These are phyloP conservation scores for Yamadazyma ubonensis DNA, from an alignment of 805 yeast species.

Conservation along the genomic window DNA sequence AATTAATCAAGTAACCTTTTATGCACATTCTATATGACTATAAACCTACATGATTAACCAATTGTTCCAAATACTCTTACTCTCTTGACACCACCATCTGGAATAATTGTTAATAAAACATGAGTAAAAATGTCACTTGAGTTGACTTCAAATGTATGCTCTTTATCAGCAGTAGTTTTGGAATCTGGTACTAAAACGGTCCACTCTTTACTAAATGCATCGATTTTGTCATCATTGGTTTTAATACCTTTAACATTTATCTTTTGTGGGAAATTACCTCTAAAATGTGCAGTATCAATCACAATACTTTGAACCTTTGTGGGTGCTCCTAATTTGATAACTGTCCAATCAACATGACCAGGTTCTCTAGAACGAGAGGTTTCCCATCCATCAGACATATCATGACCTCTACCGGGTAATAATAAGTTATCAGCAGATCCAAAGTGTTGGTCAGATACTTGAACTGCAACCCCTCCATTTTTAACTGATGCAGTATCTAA, in stretches of 20 bases:
- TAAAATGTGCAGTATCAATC: conserved; percentile 89
- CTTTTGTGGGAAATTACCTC: conserved; percentile 92
- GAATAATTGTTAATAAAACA: conserved; percentile 78
- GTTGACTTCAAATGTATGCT: conserved; percentile 55
- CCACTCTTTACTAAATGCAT: conserved; percentile 57
- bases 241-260: conserved; percentile 65
- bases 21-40: too few species aligned
- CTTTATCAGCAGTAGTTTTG: conserved; percentile 81
- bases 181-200: conserved; percentile 58
- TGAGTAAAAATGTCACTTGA: conserved; percentile 52
- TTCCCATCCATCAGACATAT: conserved; percentile 99
- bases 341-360: conserved; percentile 91
- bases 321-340: conserved; percentile 71
- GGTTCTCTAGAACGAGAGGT: conserved; percentile 81
- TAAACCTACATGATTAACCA: conserved; percentile 11
- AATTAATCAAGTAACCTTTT: not conserved
- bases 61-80: conserved; percentile 73
- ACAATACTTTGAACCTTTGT: conserved; percentile 58
- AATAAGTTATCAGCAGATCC: conserved; percentile 87
- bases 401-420: conserved; percentile 91
- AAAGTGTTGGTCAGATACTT: conserved; percentile 88
- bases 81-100: conserved; percentile 97
- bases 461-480: conserved; percentile 86
- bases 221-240: conserved; percentile 30
- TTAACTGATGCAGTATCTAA: conserved; percentile 75